A percentile compares a stretch with the other conserved stretches of the same genome.
These are phyloP conservation scores for Debaryomyces nepalensis DNA, from an alignment of 1,139 yeast genomes.

Conservation along the genomic window DNA sequence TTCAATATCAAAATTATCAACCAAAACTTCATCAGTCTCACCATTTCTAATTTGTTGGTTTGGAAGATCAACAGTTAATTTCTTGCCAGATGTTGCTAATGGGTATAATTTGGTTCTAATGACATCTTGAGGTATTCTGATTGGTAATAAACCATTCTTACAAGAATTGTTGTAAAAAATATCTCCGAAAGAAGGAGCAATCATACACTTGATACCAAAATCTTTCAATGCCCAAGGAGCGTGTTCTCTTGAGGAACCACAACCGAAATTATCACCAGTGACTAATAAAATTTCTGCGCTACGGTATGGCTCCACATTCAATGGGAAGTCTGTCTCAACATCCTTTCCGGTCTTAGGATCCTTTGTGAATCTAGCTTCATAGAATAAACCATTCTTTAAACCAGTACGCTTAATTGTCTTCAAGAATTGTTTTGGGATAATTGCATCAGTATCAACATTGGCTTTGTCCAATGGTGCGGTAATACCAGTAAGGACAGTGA, in stretches of 20 bases:
- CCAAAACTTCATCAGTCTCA: constrained; percentile 70
- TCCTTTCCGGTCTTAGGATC: constrained; percentile 70
- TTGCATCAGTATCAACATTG: constrained; percentile 97
- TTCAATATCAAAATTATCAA: constrained; percentile 85
- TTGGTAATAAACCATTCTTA: constrained; percentile 93
- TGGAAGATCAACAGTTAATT: constrained; percentile 81
- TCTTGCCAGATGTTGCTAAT: constrained; percentile 71
- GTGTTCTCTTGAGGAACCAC: constrained; percentile 99
- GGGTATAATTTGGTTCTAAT: constrained; percentile 77
- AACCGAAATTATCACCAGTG: constrained; percentile 96
- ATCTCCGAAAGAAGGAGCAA: constrained; percentile 98
- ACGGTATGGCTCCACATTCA: constrained; percentile 83
- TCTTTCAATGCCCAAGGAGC: constrained; percentile 99
- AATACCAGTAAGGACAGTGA: constrained; percentile 75
- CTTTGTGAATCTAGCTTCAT: constrained; percentile 79
- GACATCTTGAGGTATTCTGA: constrained; percentile 77
- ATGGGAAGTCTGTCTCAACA: constrained; percentile 82
- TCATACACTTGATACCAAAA: constrained; percentile 92
- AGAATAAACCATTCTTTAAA: constrained; percentile 82
- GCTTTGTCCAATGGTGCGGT: constrained; percentile 95
- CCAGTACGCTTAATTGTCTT: constrained; percentile 98
- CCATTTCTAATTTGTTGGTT: constrained; percentile 75
- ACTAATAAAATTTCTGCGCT: constrained; percentile 83
- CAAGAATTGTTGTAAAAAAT: constrained; percentile 96
- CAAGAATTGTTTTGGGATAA: constrained; percentile 96